These are phyloP conservation scores for Cenchrus fungigraminus DNA, from an alignment of 176 grass and related monocot genomes.

Conservation along the genomic window DNA sequence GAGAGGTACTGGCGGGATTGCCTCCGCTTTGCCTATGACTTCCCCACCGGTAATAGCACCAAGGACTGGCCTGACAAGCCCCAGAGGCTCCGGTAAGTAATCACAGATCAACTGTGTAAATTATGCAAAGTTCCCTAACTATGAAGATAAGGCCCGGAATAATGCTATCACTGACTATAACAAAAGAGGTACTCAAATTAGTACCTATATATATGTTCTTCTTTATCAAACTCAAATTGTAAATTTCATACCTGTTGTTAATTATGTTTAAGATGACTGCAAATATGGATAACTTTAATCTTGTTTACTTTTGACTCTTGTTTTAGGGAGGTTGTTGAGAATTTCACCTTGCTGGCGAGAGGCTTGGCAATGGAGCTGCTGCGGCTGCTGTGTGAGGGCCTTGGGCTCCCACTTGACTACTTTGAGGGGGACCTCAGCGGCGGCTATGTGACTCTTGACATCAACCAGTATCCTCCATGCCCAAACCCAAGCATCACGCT, in stretches of 20 bases:
- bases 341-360: not conserved
- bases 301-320: not conserved
- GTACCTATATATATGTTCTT: not conserved
- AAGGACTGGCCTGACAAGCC: constrained; percentile 45
- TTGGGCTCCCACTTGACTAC: constrained; percentile 52
- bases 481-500: constrained; percentile 40
- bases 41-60: not conserved
- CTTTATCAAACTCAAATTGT: not conserved
- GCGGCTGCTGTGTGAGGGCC: constrained; percentile 41
- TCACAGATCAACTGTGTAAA: not conserved
- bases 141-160: no score
- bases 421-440: constrained; percentile 48
- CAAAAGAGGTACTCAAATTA: not conserved
- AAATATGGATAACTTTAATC: no score
- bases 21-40: constrained; percentile 40
- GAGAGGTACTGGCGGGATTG: constrained; percentile 46
- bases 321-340: not conserved
- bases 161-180: no score
- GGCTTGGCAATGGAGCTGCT: constrained; percentile 24
- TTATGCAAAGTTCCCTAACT: not conserved
- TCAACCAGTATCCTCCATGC: constrained; percentile 46
- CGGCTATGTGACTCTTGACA: not conserved
- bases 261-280: not conserved
- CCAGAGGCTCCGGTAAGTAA: constrained; percentile 39
- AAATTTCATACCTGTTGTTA: not conserved